Conservation (phyloP, 2,329 filamentous ascomycete genomes). For the Curvularia sp. region DNA sequence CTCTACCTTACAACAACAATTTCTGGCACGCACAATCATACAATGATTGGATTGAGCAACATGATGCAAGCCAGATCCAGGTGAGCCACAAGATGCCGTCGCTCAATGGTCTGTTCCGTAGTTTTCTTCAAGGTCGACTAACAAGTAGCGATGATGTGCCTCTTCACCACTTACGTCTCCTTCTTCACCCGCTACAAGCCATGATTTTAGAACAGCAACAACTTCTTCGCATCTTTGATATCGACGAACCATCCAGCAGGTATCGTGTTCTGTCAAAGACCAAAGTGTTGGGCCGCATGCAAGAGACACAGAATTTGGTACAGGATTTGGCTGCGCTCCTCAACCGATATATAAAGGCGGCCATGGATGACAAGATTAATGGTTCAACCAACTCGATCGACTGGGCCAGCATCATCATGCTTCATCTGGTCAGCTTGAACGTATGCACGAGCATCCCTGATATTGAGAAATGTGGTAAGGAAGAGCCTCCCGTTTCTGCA, state of each 20-base stretch:
- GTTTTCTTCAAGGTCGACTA: conserved; percentile 13
- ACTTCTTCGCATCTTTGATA: conserved; percentile 15
- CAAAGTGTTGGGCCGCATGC: conserved; percentile 10
- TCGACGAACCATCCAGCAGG: conserved; percentile 10
- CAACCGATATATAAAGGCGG: not conserved
- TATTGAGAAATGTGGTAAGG: conserved; percentile 14
- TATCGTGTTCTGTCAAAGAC: conserved; percentile 12
- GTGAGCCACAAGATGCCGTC: conserved; percentile 5
- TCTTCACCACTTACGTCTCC: conserved; percentile 12
- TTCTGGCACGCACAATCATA: conserved; percentile 13
- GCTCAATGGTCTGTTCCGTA: conserved; percentile 13
- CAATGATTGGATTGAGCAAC: conserved; percentile 5
- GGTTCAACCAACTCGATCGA: not conserved
- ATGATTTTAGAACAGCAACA: conserved; percentile 16
- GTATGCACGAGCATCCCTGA: conserved; percentile 16
- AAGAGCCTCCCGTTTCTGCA: conserved; percentile 8
- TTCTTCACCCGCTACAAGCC: conserved; percentile 13
- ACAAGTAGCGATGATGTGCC: conserved; percentile 3
- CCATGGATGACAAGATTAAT: not conserved
- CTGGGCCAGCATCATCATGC: conserved; percentile 13
- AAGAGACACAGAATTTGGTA: conserved; percentile 13
- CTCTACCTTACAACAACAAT: conserved; percentile 3
- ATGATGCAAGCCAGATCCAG: not conserved
- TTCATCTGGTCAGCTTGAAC: conserved; percentile 19
- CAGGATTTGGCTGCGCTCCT: conserved; percentile 13